Base-by-base conservation (phyloP, 306 rosid genomes). In the Dicorynia guianensis region DNA sequence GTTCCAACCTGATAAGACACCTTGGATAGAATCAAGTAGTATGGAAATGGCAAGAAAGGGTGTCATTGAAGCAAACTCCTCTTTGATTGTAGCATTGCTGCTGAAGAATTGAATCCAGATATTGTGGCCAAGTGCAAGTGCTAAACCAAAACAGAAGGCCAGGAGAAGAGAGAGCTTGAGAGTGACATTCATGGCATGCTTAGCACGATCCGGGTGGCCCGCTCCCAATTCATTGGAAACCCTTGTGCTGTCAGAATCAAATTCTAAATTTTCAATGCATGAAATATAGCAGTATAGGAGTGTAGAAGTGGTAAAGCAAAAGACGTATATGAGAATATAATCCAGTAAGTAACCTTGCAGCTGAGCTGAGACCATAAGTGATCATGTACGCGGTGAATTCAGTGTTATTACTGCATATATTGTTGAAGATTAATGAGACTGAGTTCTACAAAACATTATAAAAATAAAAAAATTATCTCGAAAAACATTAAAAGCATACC, bases 161-260 rank as follows among this genome's bases (percentile, higher is more conserved):
- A 94, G 91, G 15, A 91, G 53, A 72, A 86, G 47, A 17, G 96
- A 87, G 67, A 91, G 96, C 86, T 83, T 87, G 63, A 91, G 84
- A 71, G 86, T 25, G n/a, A 94, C 95, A 19, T 30, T 50, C 97
- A 88, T 91, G 30, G 98, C 97, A 13, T 75, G 78, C 79, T 84
- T 94, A 15, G 96, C 98, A 76, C 56, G 35, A 19, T 75, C 78
- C 0, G 93, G 87, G 14, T 82, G 58, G 75, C 88, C 89, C 59
- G 91, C 97, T 56, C 98, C 98, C 76, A 94, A 65, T 83, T 94
- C 97, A 75, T 88, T 91, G 25, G 98, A 90, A 36, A 91, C 92
- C 77, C 97, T 90, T 75, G 96, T 91, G 84, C 96, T 94, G 80
- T 75, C 46, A 63, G 19, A 44, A 19, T 59, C 36, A 33, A 49